These are phyloP conservation scores for Neurospora sp. DNA, from an alignment of 495 filamentous ascomycete species.

Conservation along the genomic window DNA sequence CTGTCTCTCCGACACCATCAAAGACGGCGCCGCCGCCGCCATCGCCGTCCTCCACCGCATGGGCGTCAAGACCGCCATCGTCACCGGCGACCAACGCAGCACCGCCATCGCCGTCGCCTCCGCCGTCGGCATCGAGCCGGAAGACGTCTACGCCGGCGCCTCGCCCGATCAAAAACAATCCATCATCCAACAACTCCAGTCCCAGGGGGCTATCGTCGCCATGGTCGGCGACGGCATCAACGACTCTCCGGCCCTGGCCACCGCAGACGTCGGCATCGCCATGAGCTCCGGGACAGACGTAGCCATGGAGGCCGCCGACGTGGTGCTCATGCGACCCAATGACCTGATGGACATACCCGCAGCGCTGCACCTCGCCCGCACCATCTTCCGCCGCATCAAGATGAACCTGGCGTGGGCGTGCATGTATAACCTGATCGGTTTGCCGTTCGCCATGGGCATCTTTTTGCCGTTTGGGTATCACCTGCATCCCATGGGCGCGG, in stretches of 20 bases:
- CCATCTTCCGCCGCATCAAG: constrained; percentile 89
- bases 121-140: constrained; percentile 66
- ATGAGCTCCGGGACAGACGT: constrained; percentile 91
- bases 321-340: constrained; percentile 89
- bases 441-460: constrained; percentile 94
- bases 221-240: constrained; percentile 99
- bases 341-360: constrained; percentile 88
- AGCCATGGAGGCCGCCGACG: constrained; percentile 93
- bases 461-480: constrained; percentile 82
- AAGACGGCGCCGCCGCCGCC: constrained; percentile 71
- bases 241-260: constrained; percentile 91
- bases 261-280: constrained; percentile 85
- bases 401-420: constrained; percentile 87
- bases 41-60: constrained; percentile 76
- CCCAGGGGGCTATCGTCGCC: constrained; percentile 62
- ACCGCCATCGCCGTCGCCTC: constrained; percentile 75
- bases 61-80: constrained; percentile 78
- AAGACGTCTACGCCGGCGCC: constrained; percentile 70
- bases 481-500: constrained; percentile 90
- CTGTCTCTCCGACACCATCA: constrained; percentile 80
- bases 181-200: constrained; percentile 71
- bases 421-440: constrained; percentile 81
- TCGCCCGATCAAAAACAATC: constrained; percentile 80
- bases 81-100: constrained; percentile 82
- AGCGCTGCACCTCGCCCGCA: constrained; percentile 66